A percentile compares a stretch with the other conserved stretches of the same genome.
These are phyloP conservation scores for Debaryomycetaceae sp. DNA, from an alignment of 1,139 yeast species.

Conservation along the genomic window DNA sequence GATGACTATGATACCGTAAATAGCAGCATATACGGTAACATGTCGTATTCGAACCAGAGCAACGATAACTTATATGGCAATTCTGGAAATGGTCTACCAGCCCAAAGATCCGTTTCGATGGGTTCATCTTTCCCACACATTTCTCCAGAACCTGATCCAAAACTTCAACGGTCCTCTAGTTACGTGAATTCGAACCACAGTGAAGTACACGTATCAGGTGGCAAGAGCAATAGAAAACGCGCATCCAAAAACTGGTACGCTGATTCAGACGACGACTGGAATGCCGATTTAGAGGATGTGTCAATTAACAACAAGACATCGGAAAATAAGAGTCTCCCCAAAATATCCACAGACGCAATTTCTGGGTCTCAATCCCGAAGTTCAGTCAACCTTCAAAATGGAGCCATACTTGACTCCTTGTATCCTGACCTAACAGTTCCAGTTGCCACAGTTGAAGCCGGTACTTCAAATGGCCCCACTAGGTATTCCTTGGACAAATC, in stretches of 20 bases:
- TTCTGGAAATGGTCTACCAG: slow-evolving; percentile 9
- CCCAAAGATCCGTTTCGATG: slow-evolving; percentile 21
- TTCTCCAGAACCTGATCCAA: slow-evolving; percentile 11
- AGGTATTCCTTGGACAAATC: slow-evolving; percentile 20
- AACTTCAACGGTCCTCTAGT: slow-evolving; percentile 4
- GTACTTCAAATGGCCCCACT: slow-evolving; percentile 1
- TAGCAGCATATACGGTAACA: slow-evolving; percentile 40
- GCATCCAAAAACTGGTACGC: slow-evolving; percentile 30
- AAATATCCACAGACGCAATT: slow-evolving; percentile 7
- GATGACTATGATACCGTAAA: slow-evolving; percentile 29
- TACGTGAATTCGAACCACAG: not conserved
- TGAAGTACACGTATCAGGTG: not conserved
- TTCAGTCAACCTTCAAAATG: slow-evolving; percentile 20
- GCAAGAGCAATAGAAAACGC: slow-evolving; percentile 4
- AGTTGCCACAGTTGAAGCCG: slow-evolving; percentile 5
- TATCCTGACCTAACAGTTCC: slow-evolving; percentile 37
- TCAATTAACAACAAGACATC: slow-evolving; percentile 5
- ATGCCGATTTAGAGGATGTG: slow-evolving; percentile 68
- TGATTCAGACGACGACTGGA: slow-evolving; percentile 91
- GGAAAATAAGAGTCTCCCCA: slow-evolving; percentile 6
- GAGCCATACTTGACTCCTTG: slow-evolving; percentile 35
- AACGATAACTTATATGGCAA: slow-evolving; percentile 8
- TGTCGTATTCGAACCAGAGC: slow-evolving; percentile 13
- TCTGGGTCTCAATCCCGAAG: slow-evolving; percentile 7
- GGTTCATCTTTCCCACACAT: slow-evolving; percentile 15